A percentile compares a stretch with the other conserved stretches of the same genome.
These are phyloP conservation scores for Macadamia tetraphylla DNA, from an alignment of 164 flowering plant species.

Conservation along the genomic window DNA sequence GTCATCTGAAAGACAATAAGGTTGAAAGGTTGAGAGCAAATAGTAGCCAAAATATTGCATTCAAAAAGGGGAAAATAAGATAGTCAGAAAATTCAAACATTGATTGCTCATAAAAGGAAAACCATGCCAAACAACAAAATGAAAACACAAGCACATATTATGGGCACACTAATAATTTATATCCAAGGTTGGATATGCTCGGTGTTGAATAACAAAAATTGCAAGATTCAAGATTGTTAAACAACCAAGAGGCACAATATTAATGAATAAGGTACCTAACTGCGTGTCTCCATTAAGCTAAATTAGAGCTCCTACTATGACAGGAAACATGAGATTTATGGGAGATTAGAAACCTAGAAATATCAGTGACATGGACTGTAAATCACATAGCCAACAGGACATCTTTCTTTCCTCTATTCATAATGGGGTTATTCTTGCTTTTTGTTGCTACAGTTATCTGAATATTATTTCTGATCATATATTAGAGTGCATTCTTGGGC, in stretches of 20 bases:
- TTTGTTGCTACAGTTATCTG: too few relatives aligned
- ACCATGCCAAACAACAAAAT: not conserved
- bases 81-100: not conserved
- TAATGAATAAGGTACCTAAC: too few relatives aligned
- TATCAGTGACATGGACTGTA: not conserved
- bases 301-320: too few relatives aligned
- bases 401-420: not conserved
- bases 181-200: not conserved
- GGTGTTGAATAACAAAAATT: not conserved
- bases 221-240: too few relatives aligned
- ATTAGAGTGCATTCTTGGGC: too few relatives aligned
- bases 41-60: not conserved
- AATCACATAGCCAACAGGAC: not conserved
- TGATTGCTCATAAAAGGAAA: too few relatives aligned
- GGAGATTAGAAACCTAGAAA: not conserved
- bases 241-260: too few relatives aligned
- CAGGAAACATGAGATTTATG: not conserved
- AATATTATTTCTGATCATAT: too few relatives aligned
- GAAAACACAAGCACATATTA: not conserved
- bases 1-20: conserved; percentile 8
- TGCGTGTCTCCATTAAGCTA: too few relatives aligned
- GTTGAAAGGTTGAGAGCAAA: not conserved
- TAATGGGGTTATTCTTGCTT: too few relatives aligned
- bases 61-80: not conserved
- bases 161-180: not conserved